Evolutionary conservation across 2,329 filamentous ascomycete species (phyloP).

Genomic region (Penicillium crustosum): DNA sequence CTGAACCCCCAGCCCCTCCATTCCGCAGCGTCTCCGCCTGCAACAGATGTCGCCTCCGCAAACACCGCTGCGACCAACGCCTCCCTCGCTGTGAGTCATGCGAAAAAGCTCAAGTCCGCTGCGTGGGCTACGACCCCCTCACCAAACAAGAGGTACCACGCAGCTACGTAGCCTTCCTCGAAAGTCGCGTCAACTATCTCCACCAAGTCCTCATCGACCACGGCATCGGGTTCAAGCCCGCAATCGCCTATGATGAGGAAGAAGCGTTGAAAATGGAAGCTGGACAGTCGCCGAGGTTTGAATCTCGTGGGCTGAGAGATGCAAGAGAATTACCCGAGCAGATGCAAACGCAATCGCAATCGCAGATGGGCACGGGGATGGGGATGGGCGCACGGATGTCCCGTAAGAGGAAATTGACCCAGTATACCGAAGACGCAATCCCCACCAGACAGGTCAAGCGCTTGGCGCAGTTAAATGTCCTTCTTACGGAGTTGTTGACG

Average conservation of each 20-base stretch:
- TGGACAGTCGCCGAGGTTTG: not conserved
- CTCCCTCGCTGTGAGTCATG: conserved; percentile 79
- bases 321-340: not conserved
- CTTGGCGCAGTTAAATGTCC: conserved; percentile 5
- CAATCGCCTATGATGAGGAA: conserved; percentile 59
- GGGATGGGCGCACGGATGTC: not conserved
- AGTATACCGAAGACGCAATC: not conserved
- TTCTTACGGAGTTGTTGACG: conserved; percentile 4
- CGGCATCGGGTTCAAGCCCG: conserved; percentile 65
- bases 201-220: conserved; percentile 66
- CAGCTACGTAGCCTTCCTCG: conserved; percentile 81
- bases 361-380: not conserved
- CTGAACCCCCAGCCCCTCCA: conserved; percentile 18
- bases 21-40: conserved; percentile 82
- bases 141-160: conserved; percentile 87
- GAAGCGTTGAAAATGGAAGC: not conserved
- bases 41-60: conserved; percentile 77
- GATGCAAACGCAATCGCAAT: not conserved
- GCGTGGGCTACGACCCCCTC: conserved; percentile 85
- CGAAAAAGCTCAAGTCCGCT: conserved; percentile 78
- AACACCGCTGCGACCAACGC: conserved; percentile 84
- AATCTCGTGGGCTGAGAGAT: not conserved
- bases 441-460: conserved; percentile 3
- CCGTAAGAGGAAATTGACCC: conserved; percentile 2
- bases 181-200: conserved; percentile 73